Percentiles rank a stretch among this genome's conserved stretches.
phyloP scores from a whole-genome alignment of 2,329 filamentous ascomycete species.

The Claviceps spartinae region DNA sequence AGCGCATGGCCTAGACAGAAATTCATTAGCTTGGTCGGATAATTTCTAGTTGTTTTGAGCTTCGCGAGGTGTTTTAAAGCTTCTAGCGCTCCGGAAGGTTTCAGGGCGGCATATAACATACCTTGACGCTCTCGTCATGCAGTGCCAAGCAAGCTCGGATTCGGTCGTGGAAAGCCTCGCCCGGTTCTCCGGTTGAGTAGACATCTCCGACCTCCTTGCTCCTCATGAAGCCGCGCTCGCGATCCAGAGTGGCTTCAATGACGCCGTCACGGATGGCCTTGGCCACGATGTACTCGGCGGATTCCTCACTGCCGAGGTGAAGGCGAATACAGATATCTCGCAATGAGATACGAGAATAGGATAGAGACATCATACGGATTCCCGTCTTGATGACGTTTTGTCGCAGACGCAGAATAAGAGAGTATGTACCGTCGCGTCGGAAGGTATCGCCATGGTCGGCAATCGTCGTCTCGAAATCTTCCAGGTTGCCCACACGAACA shows the following conservation, averaged over 20 bases:
- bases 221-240: constrained; percentile 95
- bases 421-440: constrained; percentile 89
- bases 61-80: too few species aligned
- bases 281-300: constrained; percentile 95
- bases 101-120: constrained; percentile 27
- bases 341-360: constrained; percentile 92
- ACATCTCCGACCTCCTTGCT: constrained; percentile 94
- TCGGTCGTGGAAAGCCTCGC: constrained; percentile 94
- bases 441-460: constrained; percentile 71
- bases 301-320: constrained; percentile 89
- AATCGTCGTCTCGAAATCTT: constrained; percentile 82
- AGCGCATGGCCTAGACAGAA: constrained; percentile 70
- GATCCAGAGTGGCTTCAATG: constrained; percentile 87
- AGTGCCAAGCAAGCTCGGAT: constrained; percentile 83
- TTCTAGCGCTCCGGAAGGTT: background rate
- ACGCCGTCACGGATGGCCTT: constrained; percentile 97
- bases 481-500: constrained; percentile 89
- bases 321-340: constrained; percentile 94
- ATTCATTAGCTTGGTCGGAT: constrained; percentile 8
- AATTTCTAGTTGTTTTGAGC: background rate
- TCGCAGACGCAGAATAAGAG: constrained; percentile 80
- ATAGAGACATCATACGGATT: constrained; percentile 97
- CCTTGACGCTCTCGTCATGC: constrained; percentile 97
- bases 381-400: constrained; percentile 99
- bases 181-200: constrained; percentile 88